Base-by-base conservation (phyloP, 1,284 basidiomycete species). In the Chiua sp. region DNA sequence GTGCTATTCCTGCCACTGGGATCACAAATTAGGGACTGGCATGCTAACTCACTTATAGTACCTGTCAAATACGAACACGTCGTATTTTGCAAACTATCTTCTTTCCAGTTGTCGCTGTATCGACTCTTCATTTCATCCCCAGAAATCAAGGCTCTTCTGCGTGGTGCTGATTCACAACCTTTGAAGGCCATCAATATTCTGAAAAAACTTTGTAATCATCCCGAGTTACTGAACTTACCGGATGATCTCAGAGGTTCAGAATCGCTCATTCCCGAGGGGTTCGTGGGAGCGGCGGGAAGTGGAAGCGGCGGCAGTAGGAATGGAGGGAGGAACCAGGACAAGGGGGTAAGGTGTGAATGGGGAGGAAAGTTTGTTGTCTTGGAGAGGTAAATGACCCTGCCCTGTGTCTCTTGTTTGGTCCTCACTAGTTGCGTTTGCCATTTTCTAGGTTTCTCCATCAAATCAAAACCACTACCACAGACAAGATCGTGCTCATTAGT, bases 11-110 rank as follows among this genome's bases (percentile, higher is more conserved):
- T 55, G 51, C 28, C 28, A 23, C 18, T 20, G 18, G 32, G 35
- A 53, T 26, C 20, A 37, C 3, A 3, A 28, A 58, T 51, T 12
- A 57, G 20, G 53, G 47, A 44, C 56, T 65, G 55, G 59, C 48
- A 42, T n/a, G 52, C 57, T 55, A 50, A 69, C 33, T 35, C 57
- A 26, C 32, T 53, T 28, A 12, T 56, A 98, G 96, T 99, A 48
- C 97, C 97, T 5, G 94, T 99, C 79, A 99, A 99, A 75, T 98
- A 99, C 79, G 97, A 99, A 77, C 96, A 98, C 64, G 98, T 99
- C 65, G 98, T 99, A 2, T 99, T 99, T 78, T 98, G 97, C 76
- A 84, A 87, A 51, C 86, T 96, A 18, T 96, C 95, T 2, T 82
- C 90, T 4, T 91, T 99, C 70, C 97, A 99, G 71, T 80, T 96